Evolutionary conservation across 768 basidiomycete genomes (phyloP).

Genomic region (Gloeostereum incarnatum): DNA sequence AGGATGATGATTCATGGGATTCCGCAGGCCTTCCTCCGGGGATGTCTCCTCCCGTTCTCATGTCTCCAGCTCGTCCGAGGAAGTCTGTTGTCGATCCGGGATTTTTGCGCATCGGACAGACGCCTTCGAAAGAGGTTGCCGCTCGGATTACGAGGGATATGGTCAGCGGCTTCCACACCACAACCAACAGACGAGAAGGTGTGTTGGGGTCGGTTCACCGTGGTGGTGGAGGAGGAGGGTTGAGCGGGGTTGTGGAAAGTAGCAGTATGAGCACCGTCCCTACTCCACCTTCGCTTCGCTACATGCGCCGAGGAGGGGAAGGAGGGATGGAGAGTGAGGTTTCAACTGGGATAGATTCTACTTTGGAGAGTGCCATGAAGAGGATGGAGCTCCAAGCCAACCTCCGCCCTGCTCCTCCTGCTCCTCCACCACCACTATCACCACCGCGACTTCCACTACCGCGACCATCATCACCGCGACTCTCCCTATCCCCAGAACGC

Average conservation of each 20-base stretch:
- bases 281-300: conserved; percentile 65
- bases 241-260: conserved; percentile 15
- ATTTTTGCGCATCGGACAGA: conserved; percentile 39
- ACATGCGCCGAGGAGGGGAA: conserved; percentile 34
- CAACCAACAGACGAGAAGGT: conserved; percentile 13
- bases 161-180: conserved; percentile 42
- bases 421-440: background rate
- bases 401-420: background rate
- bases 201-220: background rate
- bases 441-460: background rate
- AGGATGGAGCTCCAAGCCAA: conserved; percentile 33
- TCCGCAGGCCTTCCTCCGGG: conserved; percentile 39
- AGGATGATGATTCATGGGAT: conserved; percentile 44
- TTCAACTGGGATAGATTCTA: conserved; percentile 44
- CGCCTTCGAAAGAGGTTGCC: conserved; percentile 68
- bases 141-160: conserved; percentile 58
- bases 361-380: conserved; percentile 64
- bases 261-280: conserved; percentile 57
- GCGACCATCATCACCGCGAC: background rate
- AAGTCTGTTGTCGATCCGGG: conserved; percentile 39
- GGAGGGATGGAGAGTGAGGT: too few species aligned
- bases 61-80: conserved; percentile 46
- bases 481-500: background rate
- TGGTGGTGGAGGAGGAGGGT: background rate
- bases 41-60: conserved; percentile 49